Conservation (phyloP, 139 green algal genomes). For the Tetraselmis striata region DNA sequence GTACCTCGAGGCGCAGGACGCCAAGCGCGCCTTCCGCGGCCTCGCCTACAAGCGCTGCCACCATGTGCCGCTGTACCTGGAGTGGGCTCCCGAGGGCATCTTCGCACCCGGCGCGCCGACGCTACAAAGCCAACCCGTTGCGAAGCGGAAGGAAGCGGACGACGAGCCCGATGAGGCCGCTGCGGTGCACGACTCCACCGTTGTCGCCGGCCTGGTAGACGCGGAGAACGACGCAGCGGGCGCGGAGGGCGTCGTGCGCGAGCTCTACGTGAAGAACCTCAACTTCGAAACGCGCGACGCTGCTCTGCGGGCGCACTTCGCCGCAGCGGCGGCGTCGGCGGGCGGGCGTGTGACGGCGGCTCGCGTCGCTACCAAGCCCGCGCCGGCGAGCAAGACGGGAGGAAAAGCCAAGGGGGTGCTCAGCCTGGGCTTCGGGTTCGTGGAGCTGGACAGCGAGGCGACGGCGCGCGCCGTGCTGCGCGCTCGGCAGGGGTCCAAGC, state of each 20-base stretch:
- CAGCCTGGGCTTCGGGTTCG: conserved; percentile 82
- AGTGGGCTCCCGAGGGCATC: conserved; percentile 89
- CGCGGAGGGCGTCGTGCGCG: conserved; percentile 20
- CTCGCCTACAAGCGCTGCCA: conserved; percentile 94
- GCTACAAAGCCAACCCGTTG: conserved; percentile 6
- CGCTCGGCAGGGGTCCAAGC: conserved; percentile 66
- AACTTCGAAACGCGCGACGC: conserved; percentile 74
- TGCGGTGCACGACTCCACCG: too few relatives aligned
- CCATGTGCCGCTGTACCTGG: conserved; percentile 92
- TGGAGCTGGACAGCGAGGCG: conserved; percentile 69
- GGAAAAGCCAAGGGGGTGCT: too few relatives aligned
- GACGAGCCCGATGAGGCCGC: conserved; percentile 13
- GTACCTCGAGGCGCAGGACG: conserved; percentile 61
- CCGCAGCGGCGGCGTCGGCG: conserved; percentile 34
- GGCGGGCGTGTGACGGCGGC: conserved; percentile 46
- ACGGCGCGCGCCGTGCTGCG: conserved; percentile 58
- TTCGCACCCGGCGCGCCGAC: conserved; percentile 38
- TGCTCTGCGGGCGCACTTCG: conserved; percentile 70
- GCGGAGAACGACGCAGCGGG: too few relatives aligned
- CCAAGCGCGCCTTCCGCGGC: conserved; percentile 58
- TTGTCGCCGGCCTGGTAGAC: too few relatives aligned
- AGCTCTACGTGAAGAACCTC: conserved; percentile 97
- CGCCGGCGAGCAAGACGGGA: conserved; percentile 19
- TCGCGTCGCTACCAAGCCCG: conserved; percentile 30
- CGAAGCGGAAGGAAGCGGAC: conserved; percentile 16